Percentiles rank a stretch among this genome's conserved stretches.
Conservation (phyloP, 2,329 filamentous ascomycete genomes). For the Penicillium polonicum region DNA sequence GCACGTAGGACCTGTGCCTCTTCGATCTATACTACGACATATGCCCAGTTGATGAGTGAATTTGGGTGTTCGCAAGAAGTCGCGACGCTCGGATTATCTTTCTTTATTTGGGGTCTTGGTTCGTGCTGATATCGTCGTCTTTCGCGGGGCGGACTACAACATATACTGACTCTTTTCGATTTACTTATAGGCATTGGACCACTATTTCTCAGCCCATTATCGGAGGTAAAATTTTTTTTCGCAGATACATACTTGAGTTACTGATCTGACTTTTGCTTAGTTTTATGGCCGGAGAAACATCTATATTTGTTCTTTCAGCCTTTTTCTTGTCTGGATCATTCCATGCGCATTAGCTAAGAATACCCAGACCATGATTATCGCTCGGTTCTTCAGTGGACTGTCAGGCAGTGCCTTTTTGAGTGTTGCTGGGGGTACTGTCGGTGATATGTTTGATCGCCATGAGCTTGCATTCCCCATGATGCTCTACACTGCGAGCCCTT, state of each 20-base stretch:
- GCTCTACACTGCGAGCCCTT: constrained; percentile 67
- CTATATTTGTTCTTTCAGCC: constrained; percentile 70
- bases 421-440: constrained; percentile 82
- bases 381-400: constrained; percentile 65
- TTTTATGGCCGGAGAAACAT: constrained; percentile 83
- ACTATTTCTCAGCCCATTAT: constrained; percentile 62
- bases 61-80: constrained; percentile 70
- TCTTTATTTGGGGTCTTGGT: constrained; percentile 77
- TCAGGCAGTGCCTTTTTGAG: constrained; percentile 55
- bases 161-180: too few species aligned
- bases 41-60: constrained; percentile 70
- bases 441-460: constrained; percentile 69
- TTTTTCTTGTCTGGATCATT: constrained; percentile 65
- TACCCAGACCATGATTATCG: constrained; percentile 74
- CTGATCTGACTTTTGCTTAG: constrained; percentile 9
- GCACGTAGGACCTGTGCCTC: constrained; percentile 70
- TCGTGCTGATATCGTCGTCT: constrained; percentile 14
- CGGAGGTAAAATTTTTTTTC: constrained; percentile 47
- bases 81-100: constrained; percentile 75
- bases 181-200: constrained; percentile 53
- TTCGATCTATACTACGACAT: constrained; percentile 86
- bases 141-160: background rate
- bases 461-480: constrained; percentile 80
- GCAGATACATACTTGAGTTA: too few species aligned
- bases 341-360: constrained; percentile 79